Conservation (phyloP, 345 rosid species). For the Psidium guajava region DNA sequence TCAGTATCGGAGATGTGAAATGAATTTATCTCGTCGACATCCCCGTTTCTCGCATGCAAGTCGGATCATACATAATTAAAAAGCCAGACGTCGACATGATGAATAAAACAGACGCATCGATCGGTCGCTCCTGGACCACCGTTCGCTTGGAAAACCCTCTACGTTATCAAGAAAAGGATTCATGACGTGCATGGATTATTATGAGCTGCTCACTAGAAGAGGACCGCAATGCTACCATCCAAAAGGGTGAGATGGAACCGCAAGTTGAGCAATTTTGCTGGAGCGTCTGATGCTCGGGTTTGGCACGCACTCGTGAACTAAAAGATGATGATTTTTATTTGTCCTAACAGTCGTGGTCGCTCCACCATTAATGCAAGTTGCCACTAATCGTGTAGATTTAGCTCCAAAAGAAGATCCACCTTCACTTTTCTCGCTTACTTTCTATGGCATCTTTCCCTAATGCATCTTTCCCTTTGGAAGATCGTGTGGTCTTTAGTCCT, state of each 20-base stretch:
- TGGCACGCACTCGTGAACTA: background rate
- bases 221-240: background rate
- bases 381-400: background rate
- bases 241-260: background rate
- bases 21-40: no score
- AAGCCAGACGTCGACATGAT: no score
- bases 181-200: background rate
- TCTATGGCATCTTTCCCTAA: background rate
- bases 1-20: no score
- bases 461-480: background rate
- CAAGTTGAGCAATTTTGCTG: background rate
- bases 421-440: background rate
- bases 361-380: background rate
- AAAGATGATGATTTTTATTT: background rate
- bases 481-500: background rate
- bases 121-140: no score
- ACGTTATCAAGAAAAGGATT: background rate
- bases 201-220: background rate
- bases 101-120: no score
- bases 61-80: no score
- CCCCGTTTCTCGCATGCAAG: no score
- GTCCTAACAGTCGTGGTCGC: background rate
- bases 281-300: conserved; percentile 8
- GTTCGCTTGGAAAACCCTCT: no score
- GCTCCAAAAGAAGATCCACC: background rate